Evolutionary conservation across 148 eudicot species (phyloP).

Genomic region (Rheum nobile): DNA sequence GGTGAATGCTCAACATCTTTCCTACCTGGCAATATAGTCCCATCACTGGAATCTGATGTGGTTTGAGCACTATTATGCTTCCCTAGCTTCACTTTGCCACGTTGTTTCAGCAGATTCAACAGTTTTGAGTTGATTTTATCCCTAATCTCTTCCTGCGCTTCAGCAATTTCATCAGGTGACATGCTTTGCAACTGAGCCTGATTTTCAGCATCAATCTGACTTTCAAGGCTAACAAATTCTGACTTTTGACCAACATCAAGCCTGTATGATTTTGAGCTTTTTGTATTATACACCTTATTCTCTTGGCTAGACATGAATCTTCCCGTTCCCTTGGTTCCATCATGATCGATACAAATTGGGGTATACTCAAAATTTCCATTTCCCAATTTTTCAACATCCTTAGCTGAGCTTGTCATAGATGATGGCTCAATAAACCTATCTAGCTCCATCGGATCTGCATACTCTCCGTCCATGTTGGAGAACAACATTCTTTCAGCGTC

Average conservation of each 20-base stretch:
- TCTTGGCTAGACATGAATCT: background rate
- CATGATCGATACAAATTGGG: no score
- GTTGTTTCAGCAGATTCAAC: constrained; percentile 38
- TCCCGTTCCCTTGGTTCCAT: background rate
- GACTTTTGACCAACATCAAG: constrained; percentile 12
- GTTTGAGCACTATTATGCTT: constrained; percentile 19
- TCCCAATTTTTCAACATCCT: background rate
- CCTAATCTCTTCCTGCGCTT: constrained; percentile 70
- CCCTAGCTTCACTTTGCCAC: constrained; percentile 42
- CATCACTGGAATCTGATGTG: constrained; percentile 19
- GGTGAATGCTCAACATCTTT: constrained; percentile 9
- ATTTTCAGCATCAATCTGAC: constrained; percentile 86
- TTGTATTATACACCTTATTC: constrained; percentile 11
- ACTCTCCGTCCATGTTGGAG: background rate
- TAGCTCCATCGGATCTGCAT: background rate
- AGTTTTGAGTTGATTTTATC: constrained; percentile 53
- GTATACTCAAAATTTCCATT: no score
- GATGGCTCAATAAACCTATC: constrained; percentile 4
- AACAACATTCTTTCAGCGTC: background rate
- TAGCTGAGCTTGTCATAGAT: background rate
- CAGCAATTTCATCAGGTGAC: constrained; percentile 84
- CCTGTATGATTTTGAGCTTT: constrained; percentile 5
- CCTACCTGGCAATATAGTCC: constrained; percentile 12
- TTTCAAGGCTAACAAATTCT: constrained; percentile 36
- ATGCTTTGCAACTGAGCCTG: constrained; percentile 46